Conservation (phyloP, 805 yeast genomes). For the Saccharomyces kudriavzevii region DNA sequence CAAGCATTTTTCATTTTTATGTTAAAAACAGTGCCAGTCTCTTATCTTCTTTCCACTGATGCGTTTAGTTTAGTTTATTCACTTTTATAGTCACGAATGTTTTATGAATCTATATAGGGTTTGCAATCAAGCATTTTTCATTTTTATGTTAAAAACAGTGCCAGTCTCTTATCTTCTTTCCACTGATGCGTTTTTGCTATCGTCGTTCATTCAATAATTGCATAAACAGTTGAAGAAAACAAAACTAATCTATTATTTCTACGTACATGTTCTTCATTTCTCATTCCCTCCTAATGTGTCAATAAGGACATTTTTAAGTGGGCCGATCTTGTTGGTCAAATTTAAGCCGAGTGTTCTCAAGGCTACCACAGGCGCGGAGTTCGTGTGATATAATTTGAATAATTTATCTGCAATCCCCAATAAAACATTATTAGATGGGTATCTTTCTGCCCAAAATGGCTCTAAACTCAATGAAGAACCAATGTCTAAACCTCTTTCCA, state of each 20-base stretch:
- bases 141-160: background rate
- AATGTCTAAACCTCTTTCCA: conserved; percentile 75
- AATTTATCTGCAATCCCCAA: conserved; percentile 87
- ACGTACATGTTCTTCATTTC: background rate
- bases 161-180: background rate
- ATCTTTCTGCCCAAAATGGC: conserved; percentile 78
- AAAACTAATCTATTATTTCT: background rate
- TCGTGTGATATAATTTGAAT: conserved; percentile 77
- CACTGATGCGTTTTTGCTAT: background rate
- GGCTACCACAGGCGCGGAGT: conserved; percentile 63
- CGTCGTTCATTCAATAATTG: background rate
- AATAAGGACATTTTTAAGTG: conserved; percentile 65
- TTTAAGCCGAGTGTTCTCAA: conserved; percentile 71
- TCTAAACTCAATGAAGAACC: conserved; percentile 77
- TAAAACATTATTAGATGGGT: conserved; percentile 68
- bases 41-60: background rate
- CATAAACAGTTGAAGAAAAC: background rate
- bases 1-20: background rate
- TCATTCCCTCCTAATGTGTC: conserved; percentile 38
- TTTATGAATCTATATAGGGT: conserved; percentile 10
- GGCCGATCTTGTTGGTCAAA: conserved; percentile 51
- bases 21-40: background rate
- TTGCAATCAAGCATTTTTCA: background rate
- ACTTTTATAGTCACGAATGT: background rate
- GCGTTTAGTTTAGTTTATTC: background rate